A percentile compares a stretch with the other conserved stretches of the same genome.
Evolutionary conservation across 1,284 basidiomycete species (phyloP).

Genomic region (Vanrija sp.): DNA sequence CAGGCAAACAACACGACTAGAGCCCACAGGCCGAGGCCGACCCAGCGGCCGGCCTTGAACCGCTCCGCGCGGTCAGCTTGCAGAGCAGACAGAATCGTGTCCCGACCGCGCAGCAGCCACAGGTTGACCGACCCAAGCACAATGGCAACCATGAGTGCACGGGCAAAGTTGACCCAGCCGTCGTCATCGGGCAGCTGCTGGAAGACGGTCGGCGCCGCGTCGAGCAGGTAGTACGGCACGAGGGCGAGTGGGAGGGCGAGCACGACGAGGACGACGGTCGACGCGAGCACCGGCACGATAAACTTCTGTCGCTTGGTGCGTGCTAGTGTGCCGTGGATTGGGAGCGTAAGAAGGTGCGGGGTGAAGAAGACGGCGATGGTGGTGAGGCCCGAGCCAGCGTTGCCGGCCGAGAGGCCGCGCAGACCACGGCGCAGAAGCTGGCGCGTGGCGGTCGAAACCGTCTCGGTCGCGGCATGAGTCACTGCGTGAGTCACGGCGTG

Average conservation of each 20-base stretch:
- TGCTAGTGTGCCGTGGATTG: constrained; percentile 40
- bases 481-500: background rate
- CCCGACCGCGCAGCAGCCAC: constrained; percentile 45
- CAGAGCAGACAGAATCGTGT: constrained; percentile 37
- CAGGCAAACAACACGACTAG: constrained; percentile 34
- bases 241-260: constrained; percentile 46
- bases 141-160: constrained; percentile 39
- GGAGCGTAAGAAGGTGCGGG: constrained; percentile 47
- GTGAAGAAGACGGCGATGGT: constrained; percentile 46
- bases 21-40: constrained; percentile 42
- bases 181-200: constrained; percentile 36
- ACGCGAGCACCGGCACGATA: constrained; percentile 39
- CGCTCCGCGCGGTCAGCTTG: constrained; percentile 38
- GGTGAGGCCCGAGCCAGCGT: constrained; percentile 41
- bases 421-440: background rate
- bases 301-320: constrained; percentile 39
- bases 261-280: constrained; percentile 33
- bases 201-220: constrained; percentile 30
- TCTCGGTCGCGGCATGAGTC: background rate
- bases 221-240: constrained; percentile 49
- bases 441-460: background rate
- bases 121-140: constrained; percentile 35
- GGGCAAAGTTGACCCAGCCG: constrained; percentile 46
- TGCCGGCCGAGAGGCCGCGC: constrained; percentile 29
- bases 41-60: constrained; percentile 38